Percentiles rank a stretch among this genome's conserved stretches.
phyloP scores from a whole-genome alignment of 202 grass and related monocot genomes.

The Musa balbisiana region DNA sequence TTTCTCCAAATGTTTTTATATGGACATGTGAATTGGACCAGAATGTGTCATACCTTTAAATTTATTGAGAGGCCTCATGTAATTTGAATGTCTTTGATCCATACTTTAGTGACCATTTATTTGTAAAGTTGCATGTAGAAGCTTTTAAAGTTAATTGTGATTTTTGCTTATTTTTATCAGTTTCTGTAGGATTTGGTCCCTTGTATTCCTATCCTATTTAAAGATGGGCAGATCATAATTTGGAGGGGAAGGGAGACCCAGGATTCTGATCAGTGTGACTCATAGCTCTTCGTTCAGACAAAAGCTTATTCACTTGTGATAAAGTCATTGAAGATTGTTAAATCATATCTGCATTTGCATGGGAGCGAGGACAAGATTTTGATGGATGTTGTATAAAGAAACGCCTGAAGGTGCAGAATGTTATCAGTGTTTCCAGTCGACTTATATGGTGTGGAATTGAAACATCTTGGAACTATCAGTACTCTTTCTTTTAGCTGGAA shows the following conservation, averaged over 20 bases:
- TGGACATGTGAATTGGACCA: too few species aligned
- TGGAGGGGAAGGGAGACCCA: constrained; percentile 41
- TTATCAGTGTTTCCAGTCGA: too few species aligned
- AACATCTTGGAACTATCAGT: too few species aligned
- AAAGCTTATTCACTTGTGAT: background rate
- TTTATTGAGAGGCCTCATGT: background rate
- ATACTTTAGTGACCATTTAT: background rate
- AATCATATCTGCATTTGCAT: too few species aligned
- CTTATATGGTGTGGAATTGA: too few species aligned
- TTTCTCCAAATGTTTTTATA: too few species aligned
- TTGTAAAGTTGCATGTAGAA: background rate
- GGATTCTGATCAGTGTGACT: background rate
- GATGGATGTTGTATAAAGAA: too few species aligned
- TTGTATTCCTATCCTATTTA: constrained; percentile 55
- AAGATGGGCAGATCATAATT: constrained; percentile 63
- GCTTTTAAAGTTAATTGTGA: background rate
- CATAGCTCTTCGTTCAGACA: background rate
- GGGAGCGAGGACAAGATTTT: too few species aligned
- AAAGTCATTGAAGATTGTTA: background rate
- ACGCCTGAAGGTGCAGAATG: too few species aligned
- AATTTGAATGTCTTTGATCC: background rate
- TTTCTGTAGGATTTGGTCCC: constrained; percentile 56
- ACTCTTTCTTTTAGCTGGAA: too few species aligned
- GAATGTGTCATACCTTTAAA: background rate
- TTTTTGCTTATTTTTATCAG: background rate